Percentiles rank a stretch among this genome's conserved stretches.
Evolutionary conservation across 2,329 filamentous ascomycete genomes (phyloP).

Genomic region (Fusarium sp.): DNA sequence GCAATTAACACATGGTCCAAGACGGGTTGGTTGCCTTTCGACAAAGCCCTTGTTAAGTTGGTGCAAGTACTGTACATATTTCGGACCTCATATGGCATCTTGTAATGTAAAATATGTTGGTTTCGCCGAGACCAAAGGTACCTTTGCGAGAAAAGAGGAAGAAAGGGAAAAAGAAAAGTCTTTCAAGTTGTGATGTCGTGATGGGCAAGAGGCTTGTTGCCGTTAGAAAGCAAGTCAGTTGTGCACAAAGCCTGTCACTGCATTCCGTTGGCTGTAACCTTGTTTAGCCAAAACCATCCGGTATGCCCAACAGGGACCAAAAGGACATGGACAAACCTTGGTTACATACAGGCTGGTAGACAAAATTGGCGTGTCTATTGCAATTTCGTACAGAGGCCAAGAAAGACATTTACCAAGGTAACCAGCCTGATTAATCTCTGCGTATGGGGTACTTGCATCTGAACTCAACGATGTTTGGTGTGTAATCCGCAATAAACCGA

Average conservation of each 20-base stretch:
- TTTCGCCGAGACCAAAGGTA: constrained; percentile 36
- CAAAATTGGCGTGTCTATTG: constrained; percentile 10
- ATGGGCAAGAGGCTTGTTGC: constrained; percentile 38
- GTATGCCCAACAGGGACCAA: constrained; percentile 19
- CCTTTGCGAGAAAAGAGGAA: constrained; percentile 10
- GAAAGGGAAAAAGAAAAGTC: background rate
- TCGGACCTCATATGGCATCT: background rate
- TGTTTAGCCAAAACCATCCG: constrained; percentile 31
- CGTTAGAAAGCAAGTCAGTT: constrained; percentile 35
- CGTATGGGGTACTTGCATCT: constrained; percentile 20
- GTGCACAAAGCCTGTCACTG: constrained; percentile 31
- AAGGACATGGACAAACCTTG: constrained; percentile 25
- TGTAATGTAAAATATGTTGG: constrained; percentile 15
- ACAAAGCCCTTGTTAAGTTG: constrained; percentile 23
- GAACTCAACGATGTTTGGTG: constrained; percentile 8
- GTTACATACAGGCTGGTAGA: constrained; percentile 13
- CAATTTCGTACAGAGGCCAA: constrained; percentile 18
- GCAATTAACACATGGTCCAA: constrained; percentile 41
- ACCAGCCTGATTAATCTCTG: constrained; percentile 27
- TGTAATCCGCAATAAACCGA: constrained; percentile 7
- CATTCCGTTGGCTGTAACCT: constrained; percentile 33
- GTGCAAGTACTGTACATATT: constrained; percentile 21
- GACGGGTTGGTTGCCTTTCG: constrained; percentile 9
- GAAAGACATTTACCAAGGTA: constrained; percentile 32
- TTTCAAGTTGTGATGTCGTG: constrained; percentile 21